Conservation (phyloP, 2,329 filamentous ascomycete species). For the Fusarium avenaceum region DNA sequence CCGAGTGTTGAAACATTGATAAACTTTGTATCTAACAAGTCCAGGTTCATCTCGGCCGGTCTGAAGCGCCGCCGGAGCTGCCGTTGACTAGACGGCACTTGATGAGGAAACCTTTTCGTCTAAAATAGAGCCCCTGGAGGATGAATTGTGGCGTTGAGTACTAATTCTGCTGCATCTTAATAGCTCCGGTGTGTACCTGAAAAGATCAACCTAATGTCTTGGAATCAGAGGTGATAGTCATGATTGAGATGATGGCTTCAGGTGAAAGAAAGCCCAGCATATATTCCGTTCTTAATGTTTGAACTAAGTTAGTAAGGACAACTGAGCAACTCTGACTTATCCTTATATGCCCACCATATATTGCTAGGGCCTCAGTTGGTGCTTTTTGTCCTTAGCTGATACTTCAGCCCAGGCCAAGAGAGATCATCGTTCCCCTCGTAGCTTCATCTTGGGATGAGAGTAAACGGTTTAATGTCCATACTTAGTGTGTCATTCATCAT, state of each 20-base stretch:
- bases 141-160: constrained; percentile 9
- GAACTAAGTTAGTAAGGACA: not conserved
- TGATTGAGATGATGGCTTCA: not conserved
- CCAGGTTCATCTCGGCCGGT: constrained; percentile 32
- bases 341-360: not conserved
- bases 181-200: not conserved
- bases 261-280: not conserved
- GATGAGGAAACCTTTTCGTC: not conserved
- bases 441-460: not conserved
- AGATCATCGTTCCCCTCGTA: constrained; percentile 22
- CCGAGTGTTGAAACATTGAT: not conserved
- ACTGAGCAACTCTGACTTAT: not conserved
- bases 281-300: not conserved
- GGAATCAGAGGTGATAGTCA: not conserved
- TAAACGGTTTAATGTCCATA: not conserved
- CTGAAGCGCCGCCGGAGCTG: constrained; percentile 32
- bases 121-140: constrained; percentile 1
- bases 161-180: not conserved
- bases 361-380: constrained; percentile 2
- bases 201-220: not conserved
- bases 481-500: no score
- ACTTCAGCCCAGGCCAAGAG: constrained; percentile 44
- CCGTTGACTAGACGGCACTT: constrained; percentile 15
- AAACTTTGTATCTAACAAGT: not conserved
- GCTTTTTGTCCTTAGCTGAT: constrained; percentile 35